phyloP scores from a whole-genome alignment of 2,329 filamentous ascomycete species.

The Berkeleyomyces basicola region DNA sequence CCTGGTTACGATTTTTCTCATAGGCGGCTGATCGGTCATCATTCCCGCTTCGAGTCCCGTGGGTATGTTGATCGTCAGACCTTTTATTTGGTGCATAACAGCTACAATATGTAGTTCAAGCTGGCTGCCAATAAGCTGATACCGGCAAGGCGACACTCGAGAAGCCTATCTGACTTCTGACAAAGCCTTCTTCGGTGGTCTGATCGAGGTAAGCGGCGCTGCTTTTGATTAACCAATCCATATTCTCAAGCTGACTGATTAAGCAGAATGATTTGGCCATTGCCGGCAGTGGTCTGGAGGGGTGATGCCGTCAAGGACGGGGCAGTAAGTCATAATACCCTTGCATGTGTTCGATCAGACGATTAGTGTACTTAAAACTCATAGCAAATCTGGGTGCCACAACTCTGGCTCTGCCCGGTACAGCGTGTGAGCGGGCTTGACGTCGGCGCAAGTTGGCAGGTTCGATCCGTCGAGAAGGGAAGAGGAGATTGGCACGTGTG shows the following conservation, averaged over 20 bases:
- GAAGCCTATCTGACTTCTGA: constrained; percentile 79
- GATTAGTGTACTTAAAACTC: constrained; percentile 10
- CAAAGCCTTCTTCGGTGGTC: constrained; percentile 94
- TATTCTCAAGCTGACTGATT: constrained; percentile 15
- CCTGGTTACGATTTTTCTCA: constrained; percentile 1
- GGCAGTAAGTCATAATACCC: constrained; percentile 41
- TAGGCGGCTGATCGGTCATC: constrained; percentile 96
- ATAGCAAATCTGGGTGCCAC: constrained; percentile 87
- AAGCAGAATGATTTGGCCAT: constrained; percentile 90
- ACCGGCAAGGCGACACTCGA: constrained; percentile 91
- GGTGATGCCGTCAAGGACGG: constrained; percentile 98
- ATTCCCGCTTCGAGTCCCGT: constrained; percentile 94
- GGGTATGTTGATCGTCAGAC: constrained; percentile 39
- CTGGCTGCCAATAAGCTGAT: constrained; percentile 93
- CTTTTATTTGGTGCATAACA: not conserved
- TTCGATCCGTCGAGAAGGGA: constrained; percentile 98
- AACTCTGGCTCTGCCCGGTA: constrained; percentile 88
- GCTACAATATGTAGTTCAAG: constrained; percentile 55
- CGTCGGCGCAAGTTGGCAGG: constrained; percentile 94
- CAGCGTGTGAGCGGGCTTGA: constrained; percentile 86
- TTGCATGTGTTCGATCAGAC: not conserved
- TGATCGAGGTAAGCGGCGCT: constrained; percentile 65
- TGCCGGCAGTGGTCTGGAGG: constrained; percentile 99
- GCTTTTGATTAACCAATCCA: constrained; percentile 12
- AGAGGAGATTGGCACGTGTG: constrained; percentile 99